Base-by-base conservation (phyloP, 192 early-diverging fungal genomes). In the Rhizophagus clarus region DNA sequence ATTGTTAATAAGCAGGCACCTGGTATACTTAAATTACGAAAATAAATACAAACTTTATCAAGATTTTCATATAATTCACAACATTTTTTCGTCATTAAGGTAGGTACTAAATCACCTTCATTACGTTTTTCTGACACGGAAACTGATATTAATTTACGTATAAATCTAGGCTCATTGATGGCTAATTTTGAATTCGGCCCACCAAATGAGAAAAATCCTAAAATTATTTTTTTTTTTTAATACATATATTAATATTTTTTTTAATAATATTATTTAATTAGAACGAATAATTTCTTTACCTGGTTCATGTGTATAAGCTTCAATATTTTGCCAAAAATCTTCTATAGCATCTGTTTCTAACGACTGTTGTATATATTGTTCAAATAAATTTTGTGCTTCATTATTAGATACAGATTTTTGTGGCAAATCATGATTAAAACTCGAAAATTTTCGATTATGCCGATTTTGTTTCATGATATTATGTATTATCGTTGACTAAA, bases 31-130 rank as follows among this genome's bases (percentile, higher is more conserved):
- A 40, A 40, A 40, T 40, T 40, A 40, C 6, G 37, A 40, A 40
- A 40, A 40, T 40, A 40, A 22, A 80, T 77, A 37, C 72, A 80
- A 12, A 76, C 70, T 12, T 76, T 68, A 68, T 89, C 88, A 31
- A 92, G 76, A 17, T 83, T 73, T 71, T 87, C 80, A 81, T 91
- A 93, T 24, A 90, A 70, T 64, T 89, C 88, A 70, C 90, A 91
- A 67, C 86, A 88, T 37, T 80, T 87, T 74, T 90, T 89, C 12
- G 88, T 85, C 20, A 85, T 77, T 37, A 81, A 86, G 63, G 85
- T 90, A 42, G 80, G 86, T 77, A 80, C 83, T 79, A 81, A 87
- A 83, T 82, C 90, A 56, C 79, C 89, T 82, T 85, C 86, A 45
- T 63, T 85, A 32, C 81, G 86, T 81, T 88, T 84, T 80, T 86